Evolutionary conservation across 768 basidiomycete genomes (phyloP), one percentile per base, ranked within the genome.

Genomic region (Amanita pseudoporphyria): DNA sequence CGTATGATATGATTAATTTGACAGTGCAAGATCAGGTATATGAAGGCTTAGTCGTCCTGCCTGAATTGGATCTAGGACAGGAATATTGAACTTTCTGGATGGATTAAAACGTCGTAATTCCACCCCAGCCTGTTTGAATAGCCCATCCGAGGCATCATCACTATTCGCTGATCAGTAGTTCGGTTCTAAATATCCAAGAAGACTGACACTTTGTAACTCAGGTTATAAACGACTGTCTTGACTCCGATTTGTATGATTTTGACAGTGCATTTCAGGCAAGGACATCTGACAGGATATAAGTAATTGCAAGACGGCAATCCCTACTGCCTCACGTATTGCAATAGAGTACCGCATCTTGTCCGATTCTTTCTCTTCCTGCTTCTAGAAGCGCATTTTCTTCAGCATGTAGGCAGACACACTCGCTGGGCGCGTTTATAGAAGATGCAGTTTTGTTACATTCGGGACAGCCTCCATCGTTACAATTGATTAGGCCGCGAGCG

Each of bases 211-310:
- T 91, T 92, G 67, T 99, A 99, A 45, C 82, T 82, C 48, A 97
- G 68, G 62, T 93, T 95, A 63, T 98, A 99, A 4, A 98, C 88
- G 3, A 99, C 95, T 51, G 82, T 84, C 52, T 78, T 82, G 16
- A 98, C 85, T 0, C 94, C 95, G 18, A 83, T 86, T 61, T 99
- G 95, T 22, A 97, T 93, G 56, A 98, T 97, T 64, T 98, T 98
- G 66, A 97, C 82, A 0, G 94, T 91, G 62, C 96, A 99, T 55
- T 78, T 82, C n/a, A 98, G 71, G 62, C 96, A 99, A 0, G 96
- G 96, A 58, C 96, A 99, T n/a, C 94, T 98, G 60, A 42, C 21
- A 14, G 36, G 32, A 35, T 19, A 26, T 37, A 36, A 45, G 5
- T 3, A 14, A 30, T 9, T 10, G 47, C 44, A 14, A 13, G 14